phyloP scores from a whole-genome alignment of 163 green algal genomes.

The Chlorella variabilis region DNA sequence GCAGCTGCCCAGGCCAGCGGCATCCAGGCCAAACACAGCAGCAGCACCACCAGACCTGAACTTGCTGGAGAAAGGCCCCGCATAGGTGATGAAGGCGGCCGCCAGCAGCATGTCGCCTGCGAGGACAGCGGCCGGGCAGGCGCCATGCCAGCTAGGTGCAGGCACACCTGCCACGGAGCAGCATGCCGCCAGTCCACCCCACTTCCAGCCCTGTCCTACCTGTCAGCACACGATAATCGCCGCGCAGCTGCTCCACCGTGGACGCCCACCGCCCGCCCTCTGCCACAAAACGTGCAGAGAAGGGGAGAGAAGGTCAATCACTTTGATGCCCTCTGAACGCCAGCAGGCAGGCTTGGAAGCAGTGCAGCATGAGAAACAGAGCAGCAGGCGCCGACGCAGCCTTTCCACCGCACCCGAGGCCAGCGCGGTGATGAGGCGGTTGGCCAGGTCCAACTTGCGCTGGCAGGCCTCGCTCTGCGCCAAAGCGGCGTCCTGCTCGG shows the following conservation, averaged over 20 bases:
- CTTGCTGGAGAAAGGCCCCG: conserved; percentile 81
- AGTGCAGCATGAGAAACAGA: no score
- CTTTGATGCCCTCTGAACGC: not conserved
- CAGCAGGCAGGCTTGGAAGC: no score
- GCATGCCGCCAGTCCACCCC: no score
- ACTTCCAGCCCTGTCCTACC: conserved; percentile 6
- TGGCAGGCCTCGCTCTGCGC: conserved; percentile 70
- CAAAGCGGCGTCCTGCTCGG: conserved; percentile 83
- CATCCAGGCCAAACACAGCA: not conserved
- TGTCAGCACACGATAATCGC: conserved; percentile 71
- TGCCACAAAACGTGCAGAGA: not conserved
- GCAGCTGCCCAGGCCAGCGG: no score
- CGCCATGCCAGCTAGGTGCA: not conserved
- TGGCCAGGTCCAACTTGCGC: conserved; percentile 83
- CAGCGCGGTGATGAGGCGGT: conserved; percentile 85
- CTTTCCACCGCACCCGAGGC: conserved; percentile 46
- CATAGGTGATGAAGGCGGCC: conserved; percentile 80
- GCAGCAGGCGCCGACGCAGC: not conserved
- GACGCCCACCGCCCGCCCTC: conserved; percentile 77
- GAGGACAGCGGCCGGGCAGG: no score
- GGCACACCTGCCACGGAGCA: no score
- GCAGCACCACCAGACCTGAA: conserved; percentile 51
- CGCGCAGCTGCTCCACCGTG: conserved; percentile 76
- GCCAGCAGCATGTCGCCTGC: conserved; percentile 82
- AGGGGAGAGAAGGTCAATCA: not conserved